Conservation (phyloP, 371 early-diverging fungal species). For the Blakeslea trispora region DNA sequence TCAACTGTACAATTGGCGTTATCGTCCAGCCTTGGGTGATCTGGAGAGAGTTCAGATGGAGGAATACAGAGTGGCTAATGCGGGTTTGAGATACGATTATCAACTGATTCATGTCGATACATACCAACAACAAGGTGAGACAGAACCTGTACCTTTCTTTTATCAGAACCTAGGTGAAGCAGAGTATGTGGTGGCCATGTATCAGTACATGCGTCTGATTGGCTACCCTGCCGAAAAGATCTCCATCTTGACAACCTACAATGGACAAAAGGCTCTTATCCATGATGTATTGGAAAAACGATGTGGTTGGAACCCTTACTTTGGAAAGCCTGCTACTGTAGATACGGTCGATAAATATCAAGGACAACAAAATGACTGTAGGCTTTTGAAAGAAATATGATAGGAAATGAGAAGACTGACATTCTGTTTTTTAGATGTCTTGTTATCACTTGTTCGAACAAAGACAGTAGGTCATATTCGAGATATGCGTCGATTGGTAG, state of each 20-base stretch:
- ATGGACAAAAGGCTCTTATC: conserved; percentile 92
- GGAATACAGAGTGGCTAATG: conserved; percentile 67
- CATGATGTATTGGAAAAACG: conserved; percentile 84
- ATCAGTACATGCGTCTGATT: conserved; percentile 92
- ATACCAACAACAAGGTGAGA: conserved; percentile 80
- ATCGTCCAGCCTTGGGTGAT: conserved; percentile 62
- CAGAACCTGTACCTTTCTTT: conserved; percentile 76
- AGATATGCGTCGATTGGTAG: conserved; percentile 86
- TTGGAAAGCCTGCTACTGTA: conserved; percentile 72
- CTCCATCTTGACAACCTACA: conserved; percentile 92
- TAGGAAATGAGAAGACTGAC: background rate
- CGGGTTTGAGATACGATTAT: conserved; percentile 82
- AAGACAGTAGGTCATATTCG: conserved; percentile 87
- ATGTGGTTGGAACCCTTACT: conserved; percentile 82
- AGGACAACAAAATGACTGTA: conserved; percentile 93
- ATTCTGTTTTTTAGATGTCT: conserved; percentile 56
- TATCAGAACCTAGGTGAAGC: conserved; percentile 97
- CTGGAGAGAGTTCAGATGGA: conserved; percentile 49
- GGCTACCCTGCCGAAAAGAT: conserved; percentile 91
- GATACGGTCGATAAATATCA: conserved; percentile 95
- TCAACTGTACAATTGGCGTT: conserved; percentile 82
- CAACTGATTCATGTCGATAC: conserved; percentile 85
- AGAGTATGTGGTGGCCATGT: conserved; percentile 92
- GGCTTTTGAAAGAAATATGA: conserved; percentile 25
- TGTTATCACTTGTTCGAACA: conserved; percentile 94